Conservation (phyloP, 2,329 filamentous ascomycete genomes). For the Remersonia thermophila region DNA sequence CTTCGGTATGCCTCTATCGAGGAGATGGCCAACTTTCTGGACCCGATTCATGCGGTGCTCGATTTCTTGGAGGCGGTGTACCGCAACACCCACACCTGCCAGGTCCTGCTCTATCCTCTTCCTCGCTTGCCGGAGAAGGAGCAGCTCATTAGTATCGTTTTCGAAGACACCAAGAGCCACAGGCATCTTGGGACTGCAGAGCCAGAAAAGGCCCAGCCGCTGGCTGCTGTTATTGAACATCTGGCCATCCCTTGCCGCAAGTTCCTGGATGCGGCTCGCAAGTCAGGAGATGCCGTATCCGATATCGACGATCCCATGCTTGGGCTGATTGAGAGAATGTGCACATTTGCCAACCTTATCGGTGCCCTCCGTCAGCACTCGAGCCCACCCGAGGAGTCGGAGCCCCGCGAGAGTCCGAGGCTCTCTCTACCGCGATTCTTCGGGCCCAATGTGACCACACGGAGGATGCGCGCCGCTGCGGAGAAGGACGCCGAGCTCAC, state of each 20-base stretch:
- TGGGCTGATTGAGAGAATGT: slow-evolving; percentile 22
- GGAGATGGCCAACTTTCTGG: slow-evolving; percentile 16
- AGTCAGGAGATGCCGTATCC: slow-evolving; percentile 15
- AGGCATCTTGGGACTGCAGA: slow-evolving; percentile 1
- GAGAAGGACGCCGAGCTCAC: neutral
- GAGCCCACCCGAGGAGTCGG: no score
- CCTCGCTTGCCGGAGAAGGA: slow-evolving; percentile 22
- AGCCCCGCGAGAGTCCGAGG: neutral
- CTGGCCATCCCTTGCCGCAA: slow-evolving; percentile 22
- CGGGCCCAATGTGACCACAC: neutral
- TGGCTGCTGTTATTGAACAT: slow-evolving; percentile 18
- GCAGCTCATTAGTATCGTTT: slow-evolving; percentile 26
- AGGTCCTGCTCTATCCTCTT: slow-evolving; percentile 24
- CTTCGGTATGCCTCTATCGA: slow-evolving; percentile 18
- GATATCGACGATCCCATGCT: slow-evolving; percentile 21
- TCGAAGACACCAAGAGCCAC: neutral
- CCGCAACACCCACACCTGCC: slow-evolving; percentile 20
- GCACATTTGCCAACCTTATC: slow-evolving; percentile 15
- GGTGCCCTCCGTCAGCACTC: no score
- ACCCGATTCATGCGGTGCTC: slow-evolving; percentile 27
- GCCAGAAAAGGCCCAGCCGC: slow-evolving; percentile 18
- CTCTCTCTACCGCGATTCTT: neutral
- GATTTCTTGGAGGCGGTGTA: slow-evolving; percentile 27
- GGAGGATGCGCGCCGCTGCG: neutral
- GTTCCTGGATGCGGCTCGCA: slow-evolving; percentile 19